A percentile compares a stretch with the other conserved stretches of the same genome.
Conservation (phyloP, 371 early-diverging fungal species). For the Blakeslea trispora region DNA sequence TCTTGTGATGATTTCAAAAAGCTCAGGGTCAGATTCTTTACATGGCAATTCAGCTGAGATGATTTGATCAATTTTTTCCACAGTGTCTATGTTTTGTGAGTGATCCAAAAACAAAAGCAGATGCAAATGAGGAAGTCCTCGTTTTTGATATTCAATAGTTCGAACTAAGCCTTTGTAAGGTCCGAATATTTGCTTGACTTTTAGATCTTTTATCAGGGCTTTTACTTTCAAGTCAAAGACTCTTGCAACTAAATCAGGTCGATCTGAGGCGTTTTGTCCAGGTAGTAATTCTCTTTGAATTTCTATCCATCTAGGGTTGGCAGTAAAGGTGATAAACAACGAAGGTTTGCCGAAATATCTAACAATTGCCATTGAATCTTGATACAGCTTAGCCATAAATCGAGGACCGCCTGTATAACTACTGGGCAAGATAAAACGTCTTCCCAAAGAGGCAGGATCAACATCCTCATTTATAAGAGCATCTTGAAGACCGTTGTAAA, state of each 20-base stretch:
- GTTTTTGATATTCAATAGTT: conserved; percentile 10
- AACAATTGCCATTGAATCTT: conserved; percentile 5
- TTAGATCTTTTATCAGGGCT: conserved; percentile 24
- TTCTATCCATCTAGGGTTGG: conserved; percentile 8
- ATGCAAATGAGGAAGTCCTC: conserved; percentile 6
- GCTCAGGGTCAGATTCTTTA: neutral
- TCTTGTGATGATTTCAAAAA: conserved; percentile 1
- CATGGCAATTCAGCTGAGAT: conserved; percentile 1
- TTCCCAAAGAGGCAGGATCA: neutral
- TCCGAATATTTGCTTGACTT: conserved; percentile 20
- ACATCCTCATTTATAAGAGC: conserved; percentile 2
- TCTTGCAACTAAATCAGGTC: conserved; percentile 21
- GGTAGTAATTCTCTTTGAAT: conserved; percentile 3
- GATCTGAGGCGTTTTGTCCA: conserved; percentile 11
- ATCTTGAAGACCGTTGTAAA: conserved; percentile 5
- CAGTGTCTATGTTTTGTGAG: too few species aligned
- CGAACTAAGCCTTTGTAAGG: neutral
- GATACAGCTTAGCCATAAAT: conserved; percentile 2
- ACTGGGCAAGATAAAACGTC: conserved; percentile 3
- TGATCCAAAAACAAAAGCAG: neutral
- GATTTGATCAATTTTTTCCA: neutral
- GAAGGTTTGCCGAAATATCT: conserved; percentile 28
- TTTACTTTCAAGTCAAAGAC: conserved; percentile 29
- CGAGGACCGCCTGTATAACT: conserved; percentile 4
- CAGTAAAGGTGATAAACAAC: conserved; percentile 21